Percentiles rank a stretch among this genome's conserved stretches.
phyloP scores from a whole-genome alignment of 306 rosid species.

The Aeschynomene evenia region DNA sequence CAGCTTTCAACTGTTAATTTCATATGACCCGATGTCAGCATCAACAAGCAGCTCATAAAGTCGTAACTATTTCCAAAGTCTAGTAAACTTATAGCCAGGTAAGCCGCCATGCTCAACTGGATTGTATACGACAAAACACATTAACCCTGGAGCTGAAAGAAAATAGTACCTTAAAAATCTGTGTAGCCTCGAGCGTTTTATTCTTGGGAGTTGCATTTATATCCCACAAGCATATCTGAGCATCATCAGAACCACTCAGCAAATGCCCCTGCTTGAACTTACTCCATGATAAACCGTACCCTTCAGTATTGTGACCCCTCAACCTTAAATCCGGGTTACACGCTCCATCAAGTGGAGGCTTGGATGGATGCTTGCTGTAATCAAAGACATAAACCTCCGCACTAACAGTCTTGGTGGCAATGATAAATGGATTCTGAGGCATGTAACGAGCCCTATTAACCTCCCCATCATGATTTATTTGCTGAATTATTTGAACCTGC shows the following conservation, averaged over 20 bases:
- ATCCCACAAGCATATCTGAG: constrained; percentile 99
- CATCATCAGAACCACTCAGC: constrained; percentile 98
- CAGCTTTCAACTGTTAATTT: neutral
- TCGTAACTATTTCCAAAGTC: neutral
- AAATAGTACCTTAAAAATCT: constrained; percentile 72
- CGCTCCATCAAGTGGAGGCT: constrained; percentile 92
- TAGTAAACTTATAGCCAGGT: no score
- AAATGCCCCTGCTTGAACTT: constrained; percentile 89
- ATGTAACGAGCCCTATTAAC: constrained; percentile 93
- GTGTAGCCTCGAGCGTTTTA: constrained; percentile 74
- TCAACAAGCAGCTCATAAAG: neutral
- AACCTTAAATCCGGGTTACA: constrained; percentile 93
- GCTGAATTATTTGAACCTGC: constrained; percentile 94
- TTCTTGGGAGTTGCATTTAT: constrained; percentile 76
- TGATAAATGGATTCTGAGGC: constrained; percentile 88
- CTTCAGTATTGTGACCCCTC: constrained; percentile 93
- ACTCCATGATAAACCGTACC: constrained; percentile 97
- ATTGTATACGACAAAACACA: neutral
- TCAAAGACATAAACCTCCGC: constrained; percentile 96
- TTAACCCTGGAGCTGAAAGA: neutral
- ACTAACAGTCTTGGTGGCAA: constrained; percentile 89
- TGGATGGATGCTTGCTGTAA: constrained; percentile 94
- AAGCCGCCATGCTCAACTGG: neutral
- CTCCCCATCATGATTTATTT: constrained; percentile 96
- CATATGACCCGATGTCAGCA: neutral